Evolutionary conservation across 257 asterid species (phyloP), one percentile per base, ranked within the genome.

Genomic region (Coffea eugenioides): DNA sequence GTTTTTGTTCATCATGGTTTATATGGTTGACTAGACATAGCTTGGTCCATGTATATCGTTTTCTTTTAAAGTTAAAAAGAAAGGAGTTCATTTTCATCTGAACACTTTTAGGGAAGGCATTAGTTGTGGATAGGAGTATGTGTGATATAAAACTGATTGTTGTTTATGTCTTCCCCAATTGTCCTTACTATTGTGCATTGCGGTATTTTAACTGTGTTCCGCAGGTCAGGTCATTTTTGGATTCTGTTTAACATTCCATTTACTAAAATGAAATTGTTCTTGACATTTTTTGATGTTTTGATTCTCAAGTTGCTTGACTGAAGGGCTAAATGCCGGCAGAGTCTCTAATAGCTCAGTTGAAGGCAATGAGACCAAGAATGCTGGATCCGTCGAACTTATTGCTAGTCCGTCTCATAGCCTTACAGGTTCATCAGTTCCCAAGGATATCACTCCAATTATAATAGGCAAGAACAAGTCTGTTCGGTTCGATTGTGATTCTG

Each of bases 401-500:
- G 52, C 80, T 79, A 62, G 70, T 74, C 69, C 74, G 18, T 51
- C 31, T 36, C 1, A 68, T 51, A 66, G 75, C 73, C 34, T 57
- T 52, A 49, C 69, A 49, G 27, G 68, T 67, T 69, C 81, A 69
- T 52, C 76, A 34, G 34, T 51, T 69, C 36, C 54, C 23, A 75
- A 25, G 23, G 81, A 49, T 39, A 27, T 16, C 1, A 43, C 76
- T 69, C 81, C 34, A 52, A 54, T 45, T 69, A 15, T 56, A 51
- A 6, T 41, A 65, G 31, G 84, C 79, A 84, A 83, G 83, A 83
- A 43, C 78, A 90, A 85, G 79, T 81, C 87, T 23, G 93, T 85
- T 79, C 88, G 83, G 67, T 88, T 89, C 78, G 86, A 87, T 48
- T 62, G 79, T 45, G 84, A 87, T 67, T 82, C 86, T 64, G 89